Base-by-base conservation (phyloP, 2,329 filamentous ascomycete species). In the Ustulina deusta region DNA sequence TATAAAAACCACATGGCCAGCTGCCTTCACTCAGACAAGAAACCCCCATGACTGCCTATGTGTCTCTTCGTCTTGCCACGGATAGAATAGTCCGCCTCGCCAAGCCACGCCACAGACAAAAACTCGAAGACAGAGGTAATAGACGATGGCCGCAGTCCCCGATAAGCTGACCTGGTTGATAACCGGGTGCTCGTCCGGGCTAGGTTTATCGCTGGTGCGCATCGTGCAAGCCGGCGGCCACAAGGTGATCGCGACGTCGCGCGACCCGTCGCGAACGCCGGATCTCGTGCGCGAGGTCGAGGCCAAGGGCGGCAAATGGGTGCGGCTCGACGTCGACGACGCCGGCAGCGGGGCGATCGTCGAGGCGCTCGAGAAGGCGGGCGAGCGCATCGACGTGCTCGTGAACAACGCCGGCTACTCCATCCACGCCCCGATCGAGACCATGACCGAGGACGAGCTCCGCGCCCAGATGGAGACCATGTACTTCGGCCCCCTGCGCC, bases 341-440 rank as follows among this genome's bases (percentile, higher is more conserved):
- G 51, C 65, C 6, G 75, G 34, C 2, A 52, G 70, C 44, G 71
- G 69, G 2, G 42, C 72, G 1, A 65, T 79, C 5, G 71, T 82
- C 17, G 62, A 73, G 0, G 66, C 72, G 5, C 74, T 80, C 11
- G 75, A 78, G n/a, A 60, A 69, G 2, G 55, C 69, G 11, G 76
- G 74, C 4, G 71, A 74, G 3, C 65, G 73, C 9, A 77, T 83
- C 55, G 81, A 83, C 48, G 76, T 83, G 1, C 69, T 83, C 10
- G 77, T 83, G 44, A 83, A 83, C 65, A 82, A 82, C 67, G 81
- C 81, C 1, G 81, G 79, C 1, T 79, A 71, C 56, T 74, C 75
- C 9, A 73, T 80, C 17, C 71, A 78, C 11, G 76, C 76, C 0
- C 74, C 77, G 1, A 63, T 82, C 2, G 81, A 83, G 65, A 69